Conservation (phyloP, 1,284 basidiomycete species). For the Cryptococcus sp. region DNA sequence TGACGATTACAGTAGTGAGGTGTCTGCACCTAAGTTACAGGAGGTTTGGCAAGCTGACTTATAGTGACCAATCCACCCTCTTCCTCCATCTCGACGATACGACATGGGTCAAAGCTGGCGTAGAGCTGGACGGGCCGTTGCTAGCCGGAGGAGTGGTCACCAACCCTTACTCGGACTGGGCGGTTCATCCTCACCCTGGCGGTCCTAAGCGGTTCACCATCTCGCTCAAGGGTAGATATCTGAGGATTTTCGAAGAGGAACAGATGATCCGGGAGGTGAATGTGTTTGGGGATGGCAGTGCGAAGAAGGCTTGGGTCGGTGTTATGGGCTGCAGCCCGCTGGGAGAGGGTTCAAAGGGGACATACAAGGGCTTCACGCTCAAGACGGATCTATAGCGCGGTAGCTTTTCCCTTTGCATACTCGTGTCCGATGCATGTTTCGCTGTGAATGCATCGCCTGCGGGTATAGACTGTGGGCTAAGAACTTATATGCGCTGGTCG, state of each 20-base stretch:
- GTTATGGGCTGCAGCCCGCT: constrained; percentile 5
- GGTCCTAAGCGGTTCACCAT: constrained; percentile 1
- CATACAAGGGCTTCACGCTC: constrained; percentile 4
- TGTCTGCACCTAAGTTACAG: background rate
- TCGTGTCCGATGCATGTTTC: too few species aligned
- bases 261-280: constrained; percentile 5
- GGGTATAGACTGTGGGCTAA: too few species aligned
- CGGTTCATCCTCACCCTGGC: background rate
- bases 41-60: background rate
- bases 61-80: constrained; percentile 5
- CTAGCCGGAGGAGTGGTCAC: constrained; percentile 6
- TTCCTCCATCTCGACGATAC: constrained; percentile 1
- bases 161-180: constrained; percentile 7
- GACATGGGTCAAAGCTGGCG: constrained; percentile 5
- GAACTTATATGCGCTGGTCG: too few species aligned
- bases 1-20: constrained; percentile 6
- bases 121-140: constrained; percentile 5
- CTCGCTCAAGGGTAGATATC: background rate
- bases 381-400: background rate
- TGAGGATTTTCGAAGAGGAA: constrained; percentile 1
- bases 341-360: constrained; percentile 1
- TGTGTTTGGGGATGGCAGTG: constrained; percentile 3
- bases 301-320: constrained; percentile 2
- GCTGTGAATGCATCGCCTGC: too few species aligned
- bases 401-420: too few species aligned